Evolutionary conservation across 2,329 filamentous ascomycete genomes (phyloP), one percentile per base, ranked within the genome.

Genomic region (Colletotrichum scovillei): DNA sequence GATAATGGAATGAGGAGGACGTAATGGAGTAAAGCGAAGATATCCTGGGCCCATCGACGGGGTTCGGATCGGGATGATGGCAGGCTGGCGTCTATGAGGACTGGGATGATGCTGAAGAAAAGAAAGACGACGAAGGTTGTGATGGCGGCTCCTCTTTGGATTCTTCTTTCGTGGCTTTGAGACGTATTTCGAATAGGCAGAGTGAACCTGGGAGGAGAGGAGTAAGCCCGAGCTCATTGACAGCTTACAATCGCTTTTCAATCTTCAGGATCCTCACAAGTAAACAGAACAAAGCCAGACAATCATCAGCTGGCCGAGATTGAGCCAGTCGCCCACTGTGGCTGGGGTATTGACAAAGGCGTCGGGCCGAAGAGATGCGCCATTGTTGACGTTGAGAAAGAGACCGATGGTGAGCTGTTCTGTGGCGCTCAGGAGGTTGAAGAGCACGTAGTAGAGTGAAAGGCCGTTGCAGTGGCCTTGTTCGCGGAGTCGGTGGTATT

Each of bases 301-400:
- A 28, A 63, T 24, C 2, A 6, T 38, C 2, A 74, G 57, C 57
- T 74, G 67, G 5, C 16, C 30, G 16, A 74, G 35, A 19, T 74
- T 74, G 35, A 70, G 19, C 67, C 67, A 70, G 71, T 74, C 67
- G 22, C 71, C 67, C 24, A 28, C 30, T 0, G 60, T 63, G 9
- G 63, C 62, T 8, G 71, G 67, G 30, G 52, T 42, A 12, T 66
- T 52, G n/a, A 74, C 67, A 19, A 74, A 70, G 62, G 49, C 58
- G 11, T 46, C 49, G 4, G 38, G 35, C 32, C 67, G 32, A 12
- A 28, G 35, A 14, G 28, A 24, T 14, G 49, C 57, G 4, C 26
- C 42, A 24, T 30, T 35, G 28, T 38, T 68, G 42, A 73, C 22
- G 30, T 65, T 65, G n/a, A 70, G 62, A 4, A 74, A 53, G 12